Evolutionary conservation across 176 grass and related monocot species (phyloP).

Genomic region (Alloteropsis semialata): DNA sequence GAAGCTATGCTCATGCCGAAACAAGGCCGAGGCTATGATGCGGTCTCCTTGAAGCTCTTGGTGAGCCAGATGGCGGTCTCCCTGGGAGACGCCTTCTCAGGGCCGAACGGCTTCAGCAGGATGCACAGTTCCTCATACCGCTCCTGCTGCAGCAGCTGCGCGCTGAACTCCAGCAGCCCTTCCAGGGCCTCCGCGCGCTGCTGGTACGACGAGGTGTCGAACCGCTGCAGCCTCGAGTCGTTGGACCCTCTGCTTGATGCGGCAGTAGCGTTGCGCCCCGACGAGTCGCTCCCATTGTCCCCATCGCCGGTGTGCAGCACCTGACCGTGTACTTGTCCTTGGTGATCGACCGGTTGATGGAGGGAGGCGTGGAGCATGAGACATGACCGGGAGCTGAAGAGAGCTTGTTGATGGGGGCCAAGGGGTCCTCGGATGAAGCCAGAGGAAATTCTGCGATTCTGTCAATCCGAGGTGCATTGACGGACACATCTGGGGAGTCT

Average conservation of each 20-base stretch:
- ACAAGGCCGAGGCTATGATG: constrained; percentile 9
- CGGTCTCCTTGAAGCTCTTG: constrained; percentile 95
- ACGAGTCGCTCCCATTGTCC: constrained; percentile 57
- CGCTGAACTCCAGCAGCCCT: constrained; percentile 89
- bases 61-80: constrained; percentile 96
- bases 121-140: constrained; percentile 78
- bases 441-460: constrained; percentile 88
- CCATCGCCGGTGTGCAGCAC: constrained; percentile 37
- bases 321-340: constrained; percentile 96
- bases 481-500: constrained; percentile 69
- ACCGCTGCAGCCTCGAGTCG: constrained; percentile 76
- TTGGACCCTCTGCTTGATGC: constrained; percentile 66
- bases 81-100: constrained; percentile 76
- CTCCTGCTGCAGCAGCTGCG: constrained; percentile 86
- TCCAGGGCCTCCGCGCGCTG: constrained; percentile 94
- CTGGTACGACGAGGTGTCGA: constrained; percentile 83
- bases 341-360: constrained; percentile 74
- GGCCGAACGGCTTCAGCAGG: constrained; percentile 87
- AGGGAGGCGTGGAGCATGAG: constrained; percentile 54
- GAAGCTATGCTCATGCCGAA: neutral
- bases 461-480: constrained; percentile 86
- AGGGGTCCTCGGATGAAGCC: constrained; percentile 55
- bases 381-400: constrained; percentile 29
- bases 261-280: constrained; percentile 50
- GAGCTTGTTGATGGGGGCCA: constrained; percentile 38